phyloP scores from a whole-genome alignment of 2,329 filamentous ascomycete species.

The Harringtonia lauricola region DNA sequence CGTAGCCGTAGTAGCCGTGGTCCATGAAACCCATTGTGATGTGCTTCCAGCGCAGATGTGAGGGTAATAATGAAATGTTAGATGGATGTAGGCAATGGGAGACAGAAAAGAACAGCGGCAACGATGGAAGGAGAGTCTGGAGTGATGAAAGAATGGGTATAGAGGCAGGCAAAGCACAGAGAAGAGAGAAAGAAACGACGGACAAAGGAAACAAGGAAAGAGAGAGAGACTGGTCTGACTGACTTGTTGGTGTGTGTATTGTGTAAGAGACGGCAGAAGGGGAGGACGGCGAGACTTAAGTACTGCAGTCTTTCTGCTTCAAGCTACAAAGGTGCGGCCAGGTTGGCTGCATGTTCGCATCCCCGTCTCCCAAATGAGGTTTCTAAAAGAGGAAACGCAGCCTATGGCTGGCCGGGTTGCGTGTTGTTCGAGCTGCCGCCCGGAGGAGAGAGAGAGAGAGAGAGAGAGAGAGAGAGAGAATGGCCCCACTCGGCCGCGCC shows the following conservation, averaged over 20 bases:
- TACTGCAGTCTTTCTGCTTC: no score
- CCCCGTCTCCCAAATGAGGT: no score
- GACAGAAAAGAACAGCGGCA: background rate
- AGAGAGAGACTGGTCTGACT: background rate
- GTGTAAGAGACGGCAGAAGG: background rate
- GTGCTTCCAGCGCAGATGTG: slow-evolving; percentile 1
- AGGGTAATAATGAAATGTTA: background rate
- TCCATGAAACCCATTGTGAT: slow-evolving; percentile 16
- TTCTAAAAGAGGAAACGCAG: no score
- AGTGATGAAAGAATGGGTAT: background rate
- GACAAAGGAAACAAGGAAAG: background rate
- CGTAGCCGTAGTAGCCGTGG: slow-evolving; percentile 42
- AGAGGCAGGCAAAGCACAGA: background rate
- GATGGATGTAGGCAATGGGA: background rate
- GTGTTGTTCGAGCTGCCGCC: no score
- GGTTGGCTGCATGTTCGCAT: no score
- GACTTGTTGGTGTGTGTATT: no score
- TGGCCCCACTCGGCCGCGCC: no score
- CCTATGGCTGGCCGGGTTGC: no score
- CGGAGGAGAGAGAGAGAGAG: no score
- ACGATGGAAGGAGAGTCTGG: background rate
- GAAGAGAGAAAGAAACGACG: background rate
- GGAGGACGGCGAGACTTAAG: no score
- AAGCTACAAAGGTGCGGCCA: no score
- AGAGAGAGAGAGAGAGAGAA: no score